These are phyloP conservation scores for Hebeloma cylindrosporum DNA, from an alignment of 768 basidiomycete species.

Conservation along the genomic window DNA sequence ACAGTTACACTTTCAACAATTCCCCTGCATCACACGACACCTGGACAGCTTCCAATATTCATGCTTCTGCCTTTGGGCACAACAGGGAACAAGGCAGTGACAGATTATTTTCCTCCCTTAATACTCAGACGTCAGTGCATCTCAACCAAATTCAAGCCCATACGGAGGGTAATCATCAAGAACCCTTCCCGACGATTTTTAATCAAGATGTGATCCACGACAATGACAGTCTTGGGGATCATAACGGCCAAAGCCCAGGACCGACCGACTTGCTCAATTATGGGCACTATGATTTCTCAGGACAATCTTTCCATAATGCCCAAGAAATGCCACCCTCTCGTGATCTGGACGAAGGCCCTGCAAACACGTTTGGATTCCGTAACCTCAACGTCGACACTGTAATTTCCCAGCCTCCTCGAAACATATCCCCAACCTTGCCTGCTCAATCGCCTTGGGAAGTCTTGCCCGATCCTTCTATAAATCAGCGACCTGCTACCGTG, in stretches of 20 bases:
- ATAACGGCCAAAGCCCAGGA: conserved; percentile 5
- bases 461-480: conserved; percentile 6
- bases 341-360: conserved; percentile 11
- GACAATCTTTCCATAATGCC: conserved; percentile 13
- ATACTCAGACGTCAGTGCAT: background rate
- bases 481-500: conserved; percentile 4
- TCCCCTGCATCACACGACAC: conserved; percentile 18
- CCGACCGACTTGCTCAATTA: conserved; percentile 9
- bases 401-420: conserved; percentile 7
- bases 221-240: conserved; percentile 8
- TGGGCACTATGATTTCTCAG: conserved; percentile 13
- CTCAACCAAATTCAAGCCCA: conserved; percentile 5
- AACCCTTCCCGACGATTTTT: conserved; percentile 13
- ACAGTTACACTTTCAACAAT: conserved; percentile 18
- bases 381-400: conserved; percentile 11
- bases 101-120: background rate
- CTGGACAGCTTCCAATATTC: conserved; percentile 18
- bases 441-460: conserved; percentile 15
- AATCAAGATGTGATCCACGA: conserved; percentile 4
- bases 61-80: conserved; percentile 10
- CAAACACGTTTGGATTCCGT: conserved; percentile 11
- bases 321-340: conserved; percentile 14
- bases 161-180: conserved; percentile 7
- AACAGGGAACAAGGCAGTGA: conserved; percentile 10
- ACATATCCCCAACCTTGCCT: conserved; percentile 1